These are phyloP conservation scores for Neurospora sp. DNA, from an alignment of 495 filamentous ascomycete genomes.

Conservation along the genomic window DNA sequence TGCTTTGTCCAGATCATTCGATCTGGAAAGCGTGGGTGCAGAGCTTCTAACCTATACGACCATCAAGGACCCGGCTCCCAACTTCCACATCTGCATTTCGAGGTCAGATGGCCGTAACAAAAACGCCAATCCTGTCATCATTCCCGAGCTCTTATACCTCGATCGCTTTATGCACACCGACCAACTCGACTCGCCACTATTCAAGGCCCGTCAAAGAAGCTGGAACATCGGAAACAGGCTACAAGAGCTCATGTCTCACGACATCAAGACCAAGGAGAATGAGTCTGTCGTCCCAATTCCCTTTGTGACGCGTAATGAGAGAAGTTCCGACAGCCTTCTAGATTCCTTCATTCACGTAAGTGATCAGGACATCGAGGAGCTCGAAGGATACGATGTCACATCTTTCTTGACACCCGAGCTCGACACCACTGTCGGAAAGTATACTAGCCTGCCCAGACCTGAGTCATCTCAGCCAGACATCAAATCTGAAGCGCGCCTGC, in stretches of 20 bases:
- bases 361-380: background rate
- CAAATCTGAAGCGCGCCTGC: background rate
- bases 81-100: slow-evolving; percentile 83
- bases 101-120: slow-evolving; percentile 68
- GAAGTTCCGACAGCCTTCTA: background rate
- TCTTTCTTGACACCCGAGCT: background rate
- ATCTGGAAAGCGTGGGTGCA: slow-evolving; percentile 60
- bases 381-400: background rate
- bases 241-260: slow-evolving; percentile 39
- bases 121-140: slow-evolving; percentile 63
- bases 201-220: slow-evolving; percentile 49
- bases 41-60: slow-evolving; percentile 59
- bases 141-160: slow-evolving; percentile 71
- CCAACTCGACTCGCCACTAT: slow-evolving; percentile 44
- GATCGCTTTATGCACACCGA: slow-evolving; percentile 75
- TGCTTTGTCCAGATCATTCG: slow-evolving; percentile 76
- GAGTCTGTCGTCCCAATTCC: background rate
- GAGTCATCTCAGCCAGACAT: background rate
- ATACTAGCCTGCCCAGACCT: background rate
- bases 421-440: background rate
- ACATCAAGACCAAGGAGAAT: background rate
- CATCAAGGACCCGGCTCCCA: slow-evolving; percentile 67
- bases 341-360: background rate
- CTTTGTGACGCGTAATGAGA: background rate
- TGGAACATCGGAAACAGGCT: slow-evolving; percentile 70